phyloP scores from a whole-genome alignment of 129 eudicot genomes.

The Daucus carota region DNA sequence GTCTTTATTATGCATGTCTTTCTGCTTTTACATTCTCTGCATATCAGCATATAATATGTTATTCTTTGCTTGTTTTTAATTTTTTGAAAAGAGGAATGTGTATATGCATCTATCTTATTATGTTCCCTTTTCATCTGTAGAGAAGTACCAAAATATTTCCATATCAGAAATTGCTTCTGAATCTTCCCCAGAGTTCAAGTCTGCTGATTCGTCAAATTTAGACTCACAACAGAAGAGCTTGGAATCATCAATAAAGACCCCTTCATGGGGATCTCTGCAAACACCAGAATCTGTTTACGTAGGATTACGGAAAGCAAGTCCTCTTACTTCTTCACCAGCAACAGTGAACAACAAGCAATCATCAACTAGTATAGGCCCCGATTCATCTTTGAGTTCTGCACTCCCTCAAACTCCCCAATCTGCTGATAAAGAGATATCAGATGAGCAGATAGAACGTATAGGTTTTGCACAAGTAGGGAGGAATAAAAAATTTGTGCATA shows the following conservation, averaged over 20 bases:
- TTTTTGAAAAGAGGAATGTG: background rate
- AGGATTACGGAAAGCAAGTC: slow-evolving; percentile 9
- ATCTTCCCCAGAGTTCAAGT: slow-evolving; percentile 8
- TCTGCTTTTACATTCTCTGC: background rate
- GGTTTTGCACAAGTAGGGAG: slow-evolving; percentile 35
- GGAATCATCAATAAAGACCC: slow-evolving; percentile 18
- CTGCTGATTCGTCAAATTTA: slow-evolving; percentile 6
- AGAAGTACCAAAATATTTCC: slow-evolving; percentile 13
- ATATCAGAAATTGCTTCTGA: slow-evolving; percentile 12
- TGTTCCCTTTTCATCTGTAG: slow-evolving; percentile 11
- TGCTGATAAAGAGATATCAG: slow-evolving; percentile 19
- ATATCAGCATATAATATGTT: background rate
- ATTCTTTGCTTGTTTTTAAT: background rate
- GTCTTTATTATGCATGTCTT: background rate
- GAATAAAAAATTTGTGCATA: slow-evolving; percentile 36
- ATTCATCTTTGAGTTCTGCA: background rate
- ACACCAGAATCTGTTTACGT: slow-evolving; percentile 19
- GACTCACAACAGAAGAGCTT: background rate
- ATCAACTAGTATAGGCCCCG: slow-evolving; percentile 12
- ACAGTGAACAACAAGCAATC: slow-evolving; percentile 28
- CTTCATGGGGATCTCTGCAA: slow-evolving; percentile 15
- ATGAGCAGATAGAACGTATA: slow-evolving; percentile 30
- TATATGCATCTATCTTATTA: background rate
- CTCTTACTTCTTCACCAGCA: slow-evolving; percentile 27
- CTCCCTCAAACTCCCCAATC: background rate